phyloP scores from a whole-genome alignment of 1,139 yeast species.

The Taphrina flavorubra region DNA sequence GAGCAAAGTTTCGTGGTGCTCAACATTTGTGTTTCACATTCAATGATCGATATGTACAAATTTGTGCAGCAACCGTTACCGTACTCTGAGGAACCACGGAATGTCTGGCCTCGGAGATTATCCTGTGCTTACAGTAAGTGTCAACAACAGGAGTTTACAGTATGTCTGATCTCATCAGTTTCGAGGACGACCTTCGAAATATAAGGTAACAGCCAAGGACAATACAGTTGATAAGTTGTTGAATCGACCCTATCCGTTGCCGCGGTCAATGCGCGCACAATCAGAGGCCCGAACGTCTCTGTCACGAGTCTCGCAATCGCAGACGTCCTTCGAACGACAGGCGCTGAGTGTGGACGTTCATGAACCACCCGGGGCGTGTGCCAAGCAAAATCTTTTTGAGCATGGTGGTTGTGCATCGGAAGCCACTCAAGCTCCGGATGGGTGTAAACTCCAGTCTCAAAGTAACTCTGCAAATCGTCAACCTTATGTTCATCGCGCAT shows the following conservation, averaged over 20 bases:
- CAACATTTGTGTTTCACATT: slow-evolving; percentile 2
- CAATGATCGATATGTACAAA: neutral
- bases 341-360: neutral
- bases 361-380: neutral
- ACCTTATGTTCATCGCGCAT: neutral
- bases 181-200: slow-evolving; percentile 1
- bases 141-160: no score
- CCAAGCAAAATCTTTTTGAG: neutral
- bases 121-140: neutral
- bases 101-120: neutral
- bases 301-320: no score
- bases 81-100: neutral
- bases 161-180: neutral
- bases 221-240: neutral
- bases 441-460: no score
- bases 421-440: no score
- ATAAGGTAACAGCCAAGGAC: neutral
- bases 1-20: neutral
- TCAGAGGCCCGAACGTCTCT: neutral
- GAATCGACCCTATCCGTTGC: slow-evolving; percentile 10
- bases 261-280: neutral
- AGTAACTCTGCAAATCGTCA: neutral
- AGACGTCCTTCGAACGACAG: no score
- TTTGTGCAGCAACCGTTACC: neutral
- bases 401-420: neutral